Conservation (phyloP, 2,329 filamentous ascomycete genomes). For the Apiospora aurea region DNA sequence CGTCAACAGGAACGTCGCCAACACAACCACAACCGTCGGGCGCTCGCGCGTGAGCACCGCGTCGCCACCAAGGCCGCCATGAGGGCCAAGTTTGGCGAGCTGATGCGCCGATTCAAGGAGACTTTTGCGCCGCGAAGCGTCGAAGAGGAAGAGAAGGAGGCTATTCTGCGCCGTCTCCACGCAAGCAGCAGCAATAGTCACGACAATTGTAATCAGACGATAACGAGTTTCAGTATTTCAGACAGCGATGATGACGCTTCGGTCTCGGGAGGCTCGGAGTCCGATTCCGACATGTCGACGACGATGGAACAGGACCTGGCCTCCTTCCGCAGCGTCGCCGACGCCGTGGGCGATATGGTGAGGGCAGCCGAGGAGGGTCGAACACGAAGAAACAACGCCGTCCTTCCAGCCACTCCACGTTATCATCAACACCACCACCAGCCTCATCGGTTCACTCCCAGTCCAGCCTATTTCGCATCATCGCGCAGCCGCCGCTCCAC, state of each 20-base stretch:
- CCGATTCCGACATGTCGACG: constrained; percentile 26
- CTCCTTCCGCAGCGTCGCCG: constrained; percentile 26
- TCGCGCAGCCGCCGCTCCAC: constrained; percentile 23
- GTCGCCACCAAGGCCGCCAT: constrained; percentile 29
- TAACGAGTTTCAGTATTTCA: neutral
- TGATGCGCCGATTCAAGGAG: constrained; percentile 42
- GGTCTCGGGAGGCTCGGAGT: constrained; percentile 4
- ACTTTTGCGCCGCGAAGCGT: constrained; percentile 31
- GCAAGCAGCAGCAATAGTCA: neutral
- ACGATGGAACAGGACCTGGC: constrained; percentile 29
- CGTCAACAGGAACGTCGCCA: neutral
- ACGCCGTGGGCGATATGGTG: constrained; percentile 24
- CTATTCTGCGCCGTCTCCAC: constrained; percentile 38
- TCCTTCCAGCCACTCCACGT: neutral
- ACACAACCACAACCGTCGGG: constrained; percentile 17
- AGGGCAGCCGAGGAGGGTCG: constrained; percentile 15
- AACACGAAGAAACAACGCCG: neutral
- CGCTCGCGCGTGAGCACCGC: constrained; percentile 4
- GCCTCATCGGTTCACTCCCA: neutral
- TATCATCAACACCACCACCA: neutral
- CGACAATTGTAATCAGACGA: neutral
- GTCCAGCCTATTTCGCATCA: neutral
- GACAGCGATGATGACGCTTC: constrained; percentile 21
- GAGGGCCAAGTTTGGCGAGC: constrained; percentile 37
- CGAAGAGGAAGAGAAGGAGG: constrained; percentile 48